phyloP scores from a whole-genome alignment of 169 alveolate genomes.

The Eimeria zaria region DNA sequence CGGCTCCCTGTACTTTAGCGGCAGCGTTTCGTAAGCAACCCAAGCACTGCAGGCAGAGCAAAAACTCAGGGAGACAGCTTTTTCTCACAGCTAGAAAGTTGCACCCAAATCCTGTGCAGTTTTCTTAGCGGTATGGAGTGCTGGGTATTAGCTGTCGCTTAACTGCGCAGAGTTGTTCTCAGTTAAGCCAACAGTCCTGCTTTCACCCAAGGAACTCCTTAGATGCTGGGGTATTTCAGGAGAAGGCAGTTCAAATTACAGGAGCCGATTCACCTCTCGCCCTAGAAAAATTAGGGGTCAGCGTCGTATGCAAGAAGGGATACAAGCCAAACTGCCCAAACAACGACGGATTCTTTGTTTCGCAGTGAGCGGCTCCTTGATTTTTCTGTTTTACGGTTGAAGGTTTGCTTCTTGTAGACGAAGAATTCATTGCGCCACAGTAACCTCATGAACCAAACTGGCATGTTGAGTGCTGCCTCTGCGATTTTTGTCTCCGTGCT shows the following conservation, averaged over 20 bases:
- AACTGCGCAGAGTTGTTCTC: background rate
- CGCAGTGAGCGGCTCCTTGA: slow-evolving; percentile 26
- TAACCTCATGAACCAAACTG: background rate
- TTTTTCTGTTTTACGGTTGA: background rate
- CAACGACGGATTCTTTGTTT: slow-evolving; percentile 67
- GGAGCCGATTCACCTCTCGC: slow-evolving; percentile 29
- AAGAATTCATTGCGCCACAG: background rate
- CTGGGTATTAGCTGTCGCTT: background rate
- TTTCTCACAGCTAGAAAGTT: background rate
- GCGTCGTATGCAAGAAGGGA: slow-evolving; percentile 61
- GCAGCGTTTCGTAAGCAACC: background rate
- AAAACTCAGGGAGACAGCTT: background rate
- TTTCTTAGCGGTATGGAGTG: background rate
- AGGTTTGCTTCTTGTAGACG: background rate
- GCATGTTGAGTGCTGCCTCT: background rate
- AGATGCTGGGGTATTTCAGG: slow-evolving; percentile 34
- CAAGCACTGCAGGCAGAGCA: background rate
- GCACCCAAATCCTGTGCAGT: background rate
- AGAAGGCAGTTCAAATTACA: slow-evolving; percentile 35
- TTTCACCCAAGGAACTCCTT: background rate
- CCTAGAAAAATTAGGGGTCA: slow-evolving; percentile 23
- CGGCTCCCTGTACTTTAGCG: background rate
- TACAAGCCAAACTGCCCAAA: slow-evolving; percentile 53
- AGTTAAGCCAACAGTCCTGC: background rate
- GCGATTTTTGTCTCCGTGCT: background rate